phyloP scores from a whole-genome alignment of 2,329 filamentous ascomycete species.

The Elsinoe necatrix region DNA sequence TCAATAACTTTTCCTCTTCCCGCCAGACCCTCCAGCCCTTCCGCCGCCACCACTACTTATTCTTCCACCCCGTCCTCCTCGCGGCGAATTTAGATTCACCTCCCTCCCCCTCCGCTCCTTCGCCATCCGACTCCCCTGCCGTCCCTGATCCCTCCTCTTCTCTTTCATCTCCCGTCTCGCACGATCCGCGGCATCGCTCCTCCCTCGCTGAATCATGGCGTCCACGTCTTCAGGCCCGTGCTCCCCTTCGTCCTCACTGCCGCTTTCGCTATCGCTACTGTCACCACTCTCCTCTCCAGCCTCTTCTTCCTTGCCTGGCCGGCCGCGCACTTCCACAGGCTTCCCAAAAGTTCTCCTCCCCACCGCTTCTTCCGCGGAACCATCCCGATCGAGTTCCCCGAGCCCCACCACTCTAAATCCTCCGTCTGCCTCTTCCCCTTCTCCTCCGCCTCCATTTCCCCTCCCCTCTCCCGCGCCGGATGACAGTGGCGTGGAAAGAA shows the following conservation, averaged over 20 bases:
- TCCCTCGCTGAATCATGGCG: constrained; percentile 1
- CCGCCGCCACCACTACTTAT: constrained; percentile 4
- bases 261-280: background rate
- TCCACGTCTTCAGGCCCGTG: constrained; percentile 6
- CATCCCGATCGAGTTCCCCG: background rate
- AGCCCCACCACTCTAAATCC: constrained; percentile 1
- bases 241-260: background rate
- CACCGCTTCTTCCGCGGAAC: background rate
- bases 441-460: background rate
- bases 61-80: constrained; percentile 1
- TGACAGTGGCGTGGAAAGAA: background rate
- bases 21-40: background rate
- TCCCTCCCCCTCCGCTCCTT: constrained; percentile 3
- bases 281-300: background rate
- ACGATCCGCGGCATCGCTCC: background rate
- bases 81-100: constrained; percentile 9
- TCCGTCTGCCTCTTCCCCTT: background rate
- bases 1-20: constrained; percentile 10
- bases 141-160: background rate
- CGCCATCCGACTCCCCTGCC: background rate
- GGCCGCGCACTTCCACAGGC: background rate
- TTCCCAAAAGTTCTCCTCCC: constrained; percentile 12
- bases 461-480: background rate
- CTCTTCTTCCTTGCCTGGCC: constrained; percentile 3
- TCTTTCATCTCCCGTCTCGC: constrained; percentile 4